phyloP scores from a whole-genome alignment of 2,329 filamentous ascomycete genomes.

The Parastagonospora avenae region DNA sequence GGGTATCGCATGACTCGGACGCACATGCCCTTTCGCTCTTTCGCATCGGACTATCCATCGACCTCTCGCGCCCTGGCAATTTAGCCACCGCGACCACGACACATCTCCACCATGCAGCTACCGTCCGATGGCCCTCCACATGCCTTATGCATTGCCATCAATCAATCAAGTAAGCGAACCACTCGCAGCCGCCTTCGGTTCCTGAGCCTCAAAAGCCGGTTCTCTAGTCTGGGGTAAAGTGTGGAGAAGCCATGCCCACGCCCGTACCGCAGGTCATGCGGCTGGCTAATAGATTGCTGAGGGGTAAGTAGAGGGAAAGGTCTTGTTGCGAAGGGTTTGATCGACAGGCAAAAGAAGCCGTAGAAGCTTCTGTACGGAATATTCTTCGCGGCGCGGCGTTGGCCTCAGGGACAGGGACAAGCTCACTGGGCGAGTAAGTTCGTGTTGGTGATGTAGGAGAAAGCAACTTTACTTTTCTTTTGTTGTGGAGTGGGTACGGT shows the following conservation, averaged over 20 bases:
- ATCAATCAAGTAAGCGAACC: constrained; percentile 3
- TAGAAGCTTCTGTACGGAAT: constrained; percentile 19
- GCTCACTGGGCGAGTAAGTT: constrained; percentile 15
- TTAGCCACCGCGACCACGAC: constrained; percentile 9
- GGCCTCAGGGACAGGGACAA: constrained; percentile 9
- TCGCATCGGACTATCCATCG: not conserved
- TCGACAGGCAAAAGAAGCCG: constrained; percentile 8
- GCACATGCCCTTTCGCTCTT: constrained; percentile 5
- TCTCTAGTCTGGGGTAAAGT: constrained; percentile 23
- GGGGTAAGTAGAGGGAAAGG: not conserved
- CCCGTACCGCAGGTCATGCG: constrained; percentile 14
- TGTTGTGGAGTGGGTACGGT: no score
- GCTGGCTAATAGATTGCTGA: constrained; percentile 10
- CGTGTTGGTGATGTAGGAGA: not conserved
- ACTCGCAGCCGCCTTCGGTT: constrained; percentile 16
- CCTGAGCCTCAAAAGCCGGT: constrained; percentile 29
- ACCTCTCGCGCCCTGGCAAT: constrained; percentile 1
- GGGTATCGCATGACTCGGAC: constrained; percentile 12
- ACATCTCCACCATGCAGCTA: not conserved
- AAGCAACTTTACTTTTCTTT: not conserved
- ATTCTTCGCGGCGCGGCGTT: constrained; percentile 10
- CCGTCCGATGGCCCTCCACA: no score
- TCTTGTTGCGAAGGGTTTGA: not conserved
- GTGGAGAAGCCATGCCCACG: constrained; percentile 15
- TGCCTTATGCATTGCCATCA: not conserved